Base-by-base conservation (phyloP, 306 rosid species). In the Psophocarpus tetragonolobus region DNA sequence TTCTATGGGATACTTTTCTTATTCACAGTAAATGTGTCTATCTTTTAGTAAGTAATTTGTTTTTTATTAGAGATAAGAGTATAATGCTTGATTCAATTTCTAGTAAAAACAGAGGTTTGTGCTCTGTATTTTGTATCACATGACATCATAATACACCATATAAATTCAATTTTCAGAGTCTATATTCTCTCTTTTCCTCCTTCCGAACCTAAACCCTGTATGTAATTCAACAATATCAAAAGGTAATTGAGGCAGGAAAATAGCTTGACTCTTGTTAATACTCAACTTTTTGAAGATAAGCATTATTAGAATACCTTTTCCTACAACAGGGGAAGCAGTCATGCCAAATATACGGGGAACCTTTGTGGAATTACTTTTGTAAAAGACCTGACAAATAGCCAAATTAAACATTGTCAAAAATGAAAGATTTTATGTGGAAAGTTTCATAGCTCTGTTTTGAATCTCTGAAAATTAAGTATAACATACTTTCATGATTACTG, bases 281-380 rank as follows among this genome's bases (percentile, higher is more conserved):
- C 73, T 57, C 66, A 78, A 13, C 27, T 36, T 58, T 65, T 36
- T n/a, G 32, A 70, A 73, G 57, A 83, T 62, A 71, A 26, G 18
- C 27, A 21, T 32, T 57, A 68, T 41, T 44, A 42, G 14, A 33
- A 68, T 82, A 95, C 98, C 97, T 91, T 91, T 95, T 70, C 98
- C 97, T n/a, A 92, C 91, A 80, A 95, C 87, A 38, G 97, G 98
- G 82, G 97, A 95, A 36, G 98, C 98, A 42, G 98, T 95, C 98
- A 95, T 95, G 87, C 98, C 97, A 84, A 95, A 95, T 84, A 95
- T 86, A 54, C 98, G 92, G 50, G 98, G 98, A 66, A 68, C 81
- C 74, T 91, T 95, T 50, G 66, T 36, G 41, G 51, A 82, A 68
- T 79, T 71, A 14, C 53, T 23, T 75, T 83, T 76, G 76, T 91